Percentiles rank a stretch among this genome's conserved stretches.
Evolutionary conservation across 2,329 filamentous ascomycete genomes (phyloP).

Genomic region (Sporothrix humicola): DNA sequence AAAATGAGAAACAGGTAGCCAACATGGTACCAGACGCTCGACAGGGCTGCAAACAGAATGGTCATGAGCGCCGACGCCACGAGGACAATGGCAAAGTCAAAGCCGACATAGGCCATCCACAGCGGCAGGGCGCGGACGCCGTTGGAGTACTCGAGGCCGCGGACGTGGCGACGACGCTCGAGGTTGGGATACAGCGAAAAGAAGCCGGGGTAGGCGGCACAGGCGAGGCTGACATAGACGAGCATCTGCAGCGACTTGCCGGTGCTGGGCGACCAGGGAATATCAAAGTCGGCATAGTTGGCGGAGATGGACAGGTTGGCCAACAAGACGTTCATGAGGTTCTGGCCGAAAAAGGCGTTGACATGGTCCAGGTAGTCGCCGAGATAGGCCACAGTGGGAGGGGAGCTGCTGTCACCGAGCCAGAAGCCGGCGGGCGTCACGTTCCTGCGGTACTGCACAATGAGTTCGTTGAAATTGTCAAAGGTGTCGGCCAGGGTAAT

Average conservation of each 20-base stretch:
- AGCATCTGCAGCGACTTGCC: slow-evolving; percentile 79
- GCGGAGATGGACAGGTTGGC: slow-evolving; percentile 72
- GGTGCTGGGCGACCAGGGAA: slow-evolving; percentile 70
- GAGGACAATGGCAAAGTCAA: slow-evolving; percentile 79
- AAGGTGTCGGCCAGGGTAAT: slow-evolving; percentile 66
- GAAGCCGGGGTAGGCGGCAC: slow-evolving; percentile 81
- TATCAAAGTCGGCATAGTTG: slow-evolving; percentile 75
- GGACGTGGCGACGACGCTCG: slow-evolving; percentile 78
- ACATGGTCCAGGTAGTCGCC: slow-evolving; percentile 64
- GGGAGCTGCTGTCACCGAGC: slow-evolving; percentile 64
- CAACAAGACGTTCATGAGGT: slow-evolving; percentile 69
- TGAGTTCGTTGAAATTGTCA: slow-evolving; percentile 69
- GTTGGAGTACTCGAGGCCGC: slow-evolving; percentile 88
- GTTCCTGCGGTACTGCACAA: slow-evolving; percentile 66
- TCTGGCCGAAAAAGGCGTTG: slow-evolving; percentile 67
- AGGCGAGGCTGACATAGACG: slow-evolving; percentile 79
- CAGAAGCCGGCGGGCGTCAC: slow-evolving; percentile 82
- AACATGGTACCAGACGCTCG: slow-evolving; percentile 74
- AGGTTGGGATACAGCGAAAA: slow-evolving; percentile 88
- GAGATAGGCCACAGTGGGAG: slow-evolving; percentile 73
- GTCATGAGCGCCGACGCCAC: slow-evolving; percentile 68
- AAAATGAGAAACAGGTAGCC: slow-evolving; percentile 84
- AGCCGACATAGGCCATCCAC: slow-evolving; percentile 81
- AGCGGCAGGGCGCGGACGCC: slow-evolving; percentile 81
- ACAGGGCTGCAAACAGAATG: slow-evolving; percentile 70